Percentiles rank a stretch among this genome's conserved stretches.
These are phyloP conservation scores for Phanerochaete sordida DNA, from an alignment of 768 basidiomycete genomes.

Conservation along the genomic window DNA sequence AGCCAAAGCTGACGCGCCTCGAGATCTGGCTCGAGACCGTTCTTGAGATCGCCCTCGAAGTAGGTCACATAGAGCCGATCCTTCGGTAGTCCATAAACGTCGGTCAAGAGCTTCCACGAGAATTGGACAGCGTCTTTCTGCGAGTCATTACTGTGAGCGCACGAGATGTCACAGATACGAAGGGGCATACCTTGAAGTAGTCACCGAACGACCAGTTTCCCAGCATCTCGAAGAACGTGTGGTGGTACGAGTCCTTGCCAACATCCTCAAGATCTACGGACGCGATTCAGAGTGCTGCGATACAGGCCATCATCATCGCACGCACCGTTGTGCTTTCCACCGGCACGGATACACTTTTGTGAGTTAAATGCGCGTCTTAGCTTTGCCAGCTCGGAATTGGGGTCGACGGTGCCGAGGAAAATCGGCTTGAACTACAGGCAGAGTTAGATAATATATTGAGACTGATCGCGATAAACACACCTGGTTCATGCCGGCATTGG, in stretches of 20 bases:
- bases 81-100: constrained; percentile 82
- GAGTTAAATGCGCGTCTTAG: constrained; percentile 92
- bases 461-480: constrained; percentile 30
- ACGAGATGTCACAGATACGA: not conserved
- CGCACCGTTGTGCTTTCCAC: constrained; percentile 96
- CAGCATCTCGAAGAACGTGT: constrained; percentile 99
- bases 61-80: constrained; percentile 97
- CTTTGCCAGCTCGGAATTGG: constrained; percentile 86
- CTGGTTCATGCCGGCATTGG: constrained; percentile 98
- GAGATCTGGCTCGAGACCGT: constrained; percentile 80
- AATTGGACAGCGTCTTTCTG: constrained; percentile 91
- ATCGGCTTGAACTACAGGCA: constrained; percentile 83
- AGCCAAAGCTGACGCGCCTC: constrained; percentile 90
- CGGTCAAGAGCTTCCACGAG: constrained; percentile 93
- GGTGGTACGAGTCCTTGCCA: constrained; percentile 97
- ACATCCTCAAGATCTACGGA: constrained; percentile 92
- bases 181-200: constrained; percentile 85
- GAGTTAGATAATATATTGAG: not conserved
- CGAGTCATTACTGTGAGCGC: constrained; percentile 1
- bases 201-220: constrained; percentile 99
- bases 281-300: not conserved
- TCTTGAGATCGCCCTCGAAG: constrained; percentile 91
- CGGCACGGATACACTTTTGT: constrained; percentile 98
- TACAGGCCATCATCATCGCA: constrained; percentile 6
- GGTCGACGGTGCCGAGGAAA: constrained; percentile 97